These are phyloP conservation scores for Malus hybrid DNA, from an alignment of 331 rosid genomes.

Conservation along the genomic window DNA sequence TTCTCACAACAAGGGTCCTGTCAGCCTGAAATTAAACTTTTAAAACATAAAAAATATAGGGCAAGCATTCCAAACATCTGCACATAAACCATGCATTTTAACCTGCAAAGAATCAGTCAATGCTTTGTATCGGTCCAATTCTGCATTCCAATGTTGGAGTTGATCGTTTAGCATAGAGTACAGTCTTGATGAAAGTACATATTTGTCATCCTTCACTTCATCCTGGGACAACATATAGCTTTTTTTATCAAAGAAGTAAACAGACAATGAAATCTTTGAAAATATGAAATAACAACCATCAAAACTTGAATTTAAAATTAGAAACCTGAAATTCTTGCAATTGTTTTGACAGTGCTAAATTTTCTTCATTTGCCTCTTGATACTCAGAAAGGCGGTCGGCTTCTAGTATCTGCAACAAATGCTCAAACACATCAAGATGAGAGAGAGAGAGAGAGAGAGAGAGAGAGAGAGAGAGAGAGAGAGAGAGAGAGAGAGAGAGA, in stretches of 20 bases:
- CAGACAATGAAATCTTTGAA: constrained; percentile 1
- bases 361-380: constrained; percentile 65
- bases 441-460: constrained; percentile 8
- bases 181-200: constrained; percentile 56
- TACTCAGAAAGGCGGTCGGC: constrained; percentile 76
- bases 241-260: neutral
- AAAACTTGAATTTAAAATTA: constrained; percentile 6
- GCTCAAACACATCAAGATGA: constrained; percentile 8
- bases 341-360: constrained; percentile 54
- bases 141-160: constrained; percentile 85
- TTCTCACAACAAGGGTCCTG: constrained; percentile 50
- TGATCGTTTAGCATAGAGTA: constrained; percentile 75
- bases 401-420: constrained; percentile 54
- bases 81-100: constrained; percentile 12
- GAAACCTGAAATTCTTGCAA: constrained; percentile 83
- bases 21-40: constrained; percentile 53
- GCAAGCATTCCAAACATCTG: constrained; percentile 5
- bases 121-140: constrained; percentile 55
- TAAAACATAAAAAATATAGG: constrained; percentile 1
- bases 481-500: constrained; percentile 12
- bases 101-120: constrained; percentile 81
- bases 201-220: constrained; percentile 79
- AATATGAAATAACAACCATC: constrained; percentile 9
- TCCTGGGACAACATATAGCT: constrained; percentile 35
- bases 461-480: neutral